Evolutionary conservation across 805 yeast species (phyloP).

Genomic region (Kodamaea laetipori): DNA sequence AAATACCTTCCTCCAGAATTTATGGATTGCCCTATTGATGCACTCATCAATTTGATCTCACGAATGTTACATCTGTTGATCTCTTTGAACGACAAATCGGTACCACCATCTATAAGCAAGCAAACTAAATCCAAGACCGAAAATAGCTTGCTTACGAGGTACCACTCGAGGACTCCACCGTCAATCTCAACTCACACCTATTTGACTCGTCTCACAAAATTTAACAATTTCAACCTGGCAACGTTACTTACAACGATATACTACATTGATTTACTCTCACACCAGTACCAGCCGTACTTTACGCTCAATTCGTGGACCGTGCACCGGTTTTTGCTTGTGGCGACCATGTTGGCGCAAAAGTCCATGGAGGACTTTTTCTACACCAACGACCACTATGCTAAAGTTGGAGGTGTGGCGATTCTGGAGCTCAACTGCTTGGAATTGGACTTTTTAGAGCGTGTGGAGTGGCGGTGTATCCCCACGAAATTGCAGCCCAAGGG

Average conservation of each 20-base stretch:
- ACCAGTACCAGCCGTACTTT: constrained; percentile 72
- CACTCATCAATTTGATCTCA: constrained; percentile 68
- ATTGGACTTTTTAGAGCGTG: constrained; percentile 79
- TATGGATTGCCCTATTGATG: constrained; percentile 67
- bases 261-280: constrained; percentile 82
- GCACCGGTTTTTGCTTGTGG: constrained; percentile 86
- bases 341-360: constrained; percentile 88
- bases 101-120: constrained; percentile 34
- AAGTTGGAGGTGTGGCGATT: constrained; percentile 90
- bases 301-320: constrained; percentile 89
- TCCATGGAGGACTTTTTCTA: constrained; percentile 93
- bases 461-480: constrained; percentile 63
- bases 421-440: constrained; percentile 85
- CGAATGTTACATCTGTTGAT: constrained; percentile 81
- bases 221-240: constrained; percentile 82
- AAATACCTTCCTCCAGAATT: constrained; percentile 51
- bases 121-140: constrained; percentile 22
- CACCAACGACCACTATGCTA: constrained; percentile 90
- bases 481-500: constrained; percentile 25
- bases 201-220: constrained; percentile 72
- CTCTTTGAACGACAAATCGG: constrained; percentile 65
- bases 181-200: constrained; percentile 79
- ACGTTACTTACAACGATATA: constrained; percentile 82
- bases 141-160: constrained; percentile 63
- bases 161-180: constrained; percentile 94